Evolutionary conservation across 495 filamentous ascomycete genomes (phyloP).

Genomic region (Penicillium nucicola): DNA sequence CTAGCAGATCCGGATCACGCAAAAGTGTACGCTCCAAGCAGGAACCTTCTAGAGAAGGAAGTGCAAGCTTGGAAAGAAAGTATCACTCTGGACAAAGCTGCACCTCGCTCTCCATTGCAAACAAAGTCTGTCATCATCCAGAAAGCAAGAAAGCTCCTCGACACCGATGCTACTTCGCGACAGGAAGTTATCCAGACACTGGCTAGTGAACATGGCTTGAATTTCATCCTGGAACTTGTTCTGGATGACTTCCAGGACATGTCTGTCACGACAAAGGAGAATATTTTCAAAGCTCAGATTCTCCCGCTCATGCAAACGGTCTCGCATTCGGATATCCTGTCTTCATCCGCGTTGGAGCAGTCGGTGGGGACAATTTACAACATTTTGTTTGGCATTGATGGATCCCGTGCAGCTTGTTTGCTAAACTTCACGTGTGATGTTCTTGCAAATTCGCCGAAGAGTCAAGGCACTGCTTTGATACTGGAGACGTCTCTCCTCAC

Average conservation of each 20-base stretch:
- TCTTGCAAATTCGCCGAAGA: neutral
- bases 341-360: conserved; percentile 53
- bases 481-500: conserved; percentile 8
- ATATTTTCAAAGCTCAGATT: conserved; percentile 33
- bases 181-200: conserved; percentile 30
- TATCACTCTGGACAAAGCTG: conserved; percentile 2
- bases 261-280: conserved; percentile 13
- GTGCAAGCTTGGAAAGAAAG: conserved; percentile 11
- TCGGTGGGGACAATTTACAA: conserved; percentile 56
- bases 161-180: conserved; percentile 15
- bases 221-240: conserved; percentile 23
- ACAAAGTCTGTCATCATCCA: conserved; percentile 14
- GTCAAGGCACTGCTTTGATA: conserved; percentile 1
- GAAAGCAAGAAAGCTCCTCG: conserved; percentile 20
- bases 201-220: conserved; percentile 25
- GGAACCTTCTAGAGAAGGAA: conserved; percentile 3
- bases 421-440: conserved; percentile 30
- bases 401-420: conserved; percentile 41
- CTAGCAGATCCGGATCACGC: neutral
- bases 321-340: conserved; percentile 47
- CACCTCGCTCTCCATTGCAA: neutral
- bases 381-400: conserved; percentile 49
- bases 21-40: neutral
- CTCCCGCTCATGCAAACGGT: conserved; percentile 53
- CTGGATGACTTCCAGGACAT: conserved; percentile 19